Base-by-base conservation (phyloP, 1,139 yeast species). In the Diutina rugosa region DNA sequence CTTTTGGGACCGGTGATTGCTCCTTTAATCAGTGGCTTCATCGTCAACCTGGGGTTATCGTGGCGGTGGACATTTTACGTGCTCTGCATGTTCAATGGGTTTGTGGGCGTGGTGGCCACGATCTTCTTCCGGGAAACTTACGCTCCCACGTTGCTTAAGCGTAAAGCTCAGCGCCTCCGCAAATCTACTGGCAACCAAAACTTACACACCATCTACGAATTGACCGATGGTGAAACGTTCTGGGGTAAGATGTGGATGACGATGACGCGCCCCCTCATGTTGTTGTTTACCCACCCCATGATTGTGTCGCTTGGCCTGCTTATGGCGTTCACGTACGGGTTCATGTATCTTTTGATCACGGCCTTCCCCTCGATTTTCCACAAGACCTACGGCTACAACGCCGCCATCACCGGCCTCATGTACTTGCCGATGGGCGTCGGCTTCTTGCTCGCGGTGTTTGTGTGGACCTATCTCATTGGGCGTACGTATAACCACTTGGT, bases 321-420 rank as follows among this genome's bases (percentile, higher is more conserved):
- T 65, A 78, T 82, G 84, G 87, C 87, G 1, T 81, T 82, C 61
- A 76, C 76, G 4, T 82, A 82, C 62, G 88, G 87, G 3, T 80
- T 82, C 69, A 74, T 82, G 77, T 83, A 83, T 63, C 70, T 83
- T 57, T 71, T 82, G 76, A 72, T 83, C 56, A 83, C 80, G 29
- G 76, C 84, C 2, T 82, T 80, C 66, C 87, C 87, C 3, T 58
- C 68, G 2, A 79, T 82, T 35, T 83, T 79, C 75, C 64, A 70
- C 38, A 67, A 65, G 0, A 60, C 64, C 8, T 83, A 83, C 63
- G 80, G 80, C 3, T 81, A 72, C 65, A 63, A 69, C 10, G 62
- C 68, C 6, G 82, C 83, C 55, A 78, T 80, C 55, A 70, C 81
- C 14, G 87, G 87, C 0, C 68, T 82, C 48, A 79, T 81, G 83